Base-by-base conservation (phyloP, 306 rosid species). In the Oemleria cerasiformis region DNA sequence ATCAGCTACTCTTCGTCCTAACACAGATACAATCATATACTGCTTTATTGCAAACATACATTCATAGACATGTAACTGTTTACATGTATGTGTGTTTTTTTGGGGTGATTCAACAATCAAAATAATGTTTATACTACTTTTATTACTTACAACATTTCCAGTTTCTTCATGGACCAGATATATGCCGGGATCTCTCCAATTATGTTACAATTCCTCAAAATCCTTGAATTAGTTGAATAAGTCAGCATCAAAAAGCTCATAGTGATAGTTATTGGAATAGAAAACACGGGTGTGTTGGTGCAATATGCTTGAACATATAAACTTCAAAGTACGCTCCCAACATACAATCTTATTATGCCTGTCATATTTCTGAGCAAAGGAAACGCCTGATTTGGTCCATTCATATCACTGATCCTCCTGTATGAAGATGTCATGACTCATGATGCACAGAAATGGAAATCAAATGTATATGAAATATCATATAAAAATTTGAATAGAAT, bases 201-300 rank as follows among this genome's bases (percentile, higher is more conserved):
- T 76, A 92, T 82, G 68, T 90, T 86, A 74, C 96, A 86, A 40
- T 80, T 90, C 76, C 98, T 92, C 76, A 92, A 76, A 73, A 88
- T 75, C 91, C 98, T 90, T 70, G 36, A 73, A 71, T 68, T 53
- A n/a, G 14, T 38, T 38, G 13, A 53, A 12, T 3, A 19, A 50
- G 13, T 34, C 21, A 34, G 34, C 56, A 3, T 10, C 47, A 50
- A 50, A 17, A 45, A 45, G 63, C n/a, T 25, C 11, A 54, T 58
- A 30, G n/a, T 21, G 34, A 34, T 12, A 11, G 42, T 45, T 36
- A 67, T 15, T 54, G 49, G 9, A 48, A 13, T 16, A 9, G 56
- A 66, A 9, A 50, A 48, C n/a, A 19, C 49, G 43, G 5, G 11
- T 4, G 30, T 17, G 43, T 42, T 36, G 1, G 43, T 66, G 70